Conservation (phyloP, 2,329 filamentous ascomycete species). For the Colletotrichum agaves region DNA sequence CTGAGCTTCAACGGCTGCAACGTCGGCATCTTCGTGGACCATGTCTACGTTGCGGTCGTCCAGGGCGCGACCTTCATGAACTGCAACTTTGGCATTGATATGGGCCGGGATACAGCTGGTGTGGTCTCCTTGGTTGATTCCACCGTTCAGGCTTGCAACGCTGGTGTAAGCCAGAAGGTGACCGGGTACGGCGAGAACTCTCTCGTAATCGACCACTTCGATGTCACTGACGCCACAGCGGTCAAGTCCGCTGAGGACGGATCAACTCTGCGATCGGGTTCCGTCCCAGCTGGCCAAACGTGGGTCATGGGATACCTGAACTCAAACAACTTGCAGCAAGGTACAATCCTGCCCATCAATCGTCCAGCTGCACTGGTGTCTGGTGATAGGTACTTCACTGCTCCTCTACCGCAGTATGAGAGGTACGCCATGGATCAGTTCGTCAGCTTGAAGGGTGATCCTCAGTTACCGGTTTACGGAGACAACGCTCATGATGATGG, state of each 20-base stretch:
- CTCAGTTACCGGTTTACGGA: conserved; percentile 51
- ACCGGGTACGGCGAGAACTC: conserved; percentile 43
- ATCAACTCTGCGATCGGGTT: conserved; percentile 33
- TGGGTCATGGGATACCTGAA: conserved; percentile 44
- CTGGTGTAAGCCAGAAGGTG: conserved; percentile 42
- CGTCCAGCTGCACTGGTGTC: conserved; percentile 46
- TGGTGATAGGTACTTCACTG: conserved; percentile 45
- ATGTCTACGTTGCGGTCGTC: conserved; percentile 44
- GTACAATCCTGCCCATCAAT: conserved; percentile 45
- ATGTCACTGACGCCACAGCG: conserved; percentile 38
- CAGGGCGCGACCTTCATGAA: conserved; percentile 44
- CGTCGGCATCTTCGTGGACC: conserved; percentile 44
- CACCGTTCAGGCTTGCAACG: conserved; percentile 41
- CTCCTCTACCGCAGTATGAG: conserved; percentile 53
- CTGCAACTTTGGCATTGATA: conserved; percentile 46
- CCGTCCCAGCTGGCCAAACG: conserved; percentile 40
- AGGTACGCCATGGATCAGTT: conserved; percentile 53
- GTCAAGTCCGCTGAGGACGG: conserved; percentile 40
- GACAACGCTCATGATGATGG: conserved; percentile 52
- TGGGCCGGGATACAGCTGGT: conserved; percentile 41
- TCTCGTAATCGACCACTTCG: conserved; percentile 45
- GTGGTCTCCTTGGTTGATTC: conserved; percentile 46
- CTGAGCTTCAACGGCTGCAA: conserved; percentile 45
- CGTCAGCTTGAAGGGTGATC: conserved; percentile 58
- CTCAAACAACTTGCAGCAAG: conserved; percentile 44